phyloP scores from a whole-genome alignment of 352 stramenopile genomes.

The Pythium dissimile region DNA sequence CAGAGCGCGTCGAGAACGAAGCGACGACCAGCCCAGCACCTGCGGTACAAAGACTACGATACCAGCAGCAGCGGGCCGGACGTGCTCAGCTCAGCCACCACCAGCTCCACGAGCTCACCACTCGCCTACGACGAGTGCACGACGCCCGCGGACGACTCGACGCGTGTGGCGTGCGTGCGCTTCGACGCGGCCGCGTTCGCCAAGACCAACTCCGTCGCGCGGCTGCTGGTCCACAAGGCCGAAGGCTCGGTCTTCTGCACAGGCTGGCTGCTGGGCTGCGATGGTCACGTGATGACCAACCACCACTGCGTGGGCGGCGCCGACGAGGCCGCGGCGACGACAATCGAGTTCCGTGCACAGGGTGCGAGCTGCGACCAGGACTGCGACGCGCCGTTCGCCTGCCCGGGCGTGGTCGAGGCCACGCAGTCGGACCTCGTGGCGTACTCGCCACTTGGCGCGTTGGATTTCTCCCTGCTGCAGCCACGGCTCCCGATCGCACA shows the following conservation, averaged over 20 bases:
- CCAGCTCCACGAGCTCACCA: background rate
- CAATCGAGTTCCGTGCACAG: conserved; percentile 51
- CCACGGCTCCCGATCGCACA: conserved; percentile 15
- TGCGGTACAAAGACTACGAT: too few species aligned
- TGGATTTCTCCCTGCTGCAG: conserved; percentile 43
- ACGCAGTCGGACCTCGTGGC: conserved; percentile 31
- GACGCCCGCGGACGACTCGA: conserved; percentile 20
- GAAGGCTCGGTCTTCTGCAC: conserved; percentile 43
- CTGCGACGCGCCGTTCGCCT: conserved; percentile 27
- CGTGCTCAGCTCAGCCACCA: background rate
- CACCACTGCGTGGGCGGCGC: conserved; percentile 42
- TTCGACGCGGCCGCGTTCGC: conserved; percentile 17
- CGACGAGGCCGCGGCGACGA: conserved; percentile 26
- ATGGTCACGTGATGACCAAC: conserved; percentile 57
- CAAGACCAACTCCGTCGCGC: conserved; percentile 25
- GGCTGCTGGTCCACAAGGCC: conserved; percentile 44
- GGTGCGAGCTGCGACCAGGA: conserved; percentile 16
- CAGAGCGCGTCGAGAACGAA: background rate
- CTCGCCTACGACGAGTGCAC: conserved; percentile 4
- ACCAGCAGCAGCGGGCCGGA: too few species aligned
- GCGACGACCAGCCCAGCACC: too few species aligned
- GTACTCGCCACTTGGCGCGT: conserved; percentile 16
- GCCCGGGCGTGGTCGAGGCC: conserved; percentile 30
- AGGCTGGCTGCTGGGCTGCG: conserved; percentile 48
- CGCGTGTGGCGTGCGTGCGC: conserved; percentile 25